These are phyloP conservation scores for Yamadazyma oceani DNA, from an alignment of 1,139 yeast species.

Conservation along the genomic window DNA sequence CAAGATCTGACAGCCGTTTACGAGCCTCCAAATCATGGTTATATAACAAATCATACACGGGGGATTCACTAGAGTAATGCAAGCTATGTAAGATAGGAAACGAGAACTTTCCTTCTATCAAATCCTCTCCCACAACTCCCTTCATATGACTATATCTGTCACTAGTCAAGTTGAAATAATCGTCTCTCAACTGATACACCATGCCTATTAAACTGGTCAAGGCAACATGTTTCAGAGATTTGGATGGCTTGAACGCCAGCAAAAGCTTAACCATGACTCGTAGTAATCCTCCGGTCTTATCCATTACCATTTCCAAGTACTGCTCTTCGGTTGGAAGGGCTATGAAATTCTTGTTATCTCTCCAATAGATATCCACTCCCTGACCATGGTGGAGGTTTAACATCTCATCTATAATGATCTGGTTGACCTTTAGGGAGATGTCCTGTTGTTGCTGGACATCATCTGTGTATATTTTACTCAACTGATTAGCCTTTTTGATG, in stretches of 20 bases:
- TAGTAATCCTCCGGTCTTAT: slow-evolving; percentile 88
- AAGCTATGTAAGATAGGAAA: slow-evolving; percentile 74
- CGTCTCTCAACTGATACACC: slow-evolving; percentile 82
- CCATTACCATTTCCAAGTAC: slow-evolving; percentile 77
- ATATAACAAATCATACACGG: slow-evolving; percentile 26
- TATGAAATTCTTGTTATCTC: slow-evolving; percentile 44
- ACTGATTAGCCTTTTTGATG: slow-evolving; percentile 43
- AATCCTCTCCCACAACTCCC: slow-evolving; percentile 78
- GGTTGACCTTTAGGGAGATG: slow-evolving; percentile 16
- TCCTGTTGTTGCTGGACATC: slow-evolving; percentile 10
- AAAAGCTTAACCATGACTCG: slow-evolving; percentile 69
- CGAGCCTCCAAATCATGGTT: slow-evolving; percentile 20
- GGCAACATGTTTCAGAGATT: slow-evolving; percentile 39
- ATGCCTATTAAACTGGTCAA: slow-evolving; percentile 80
- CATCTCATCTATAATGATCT: slow-evolving; percentile 65
- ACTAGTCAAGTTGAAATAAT: slow-evolving; percentile 64
- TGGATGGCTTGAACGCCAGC: slow-evolving; percentile 31
- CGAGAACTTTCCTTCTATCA: slow-evolving; percentile 85
- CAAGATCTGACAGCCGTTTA: slow-evolving; percentile 13
- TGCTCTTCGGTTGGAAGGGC: slow-evolving; percentile 67
- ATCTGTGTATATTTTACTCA: slow-evolving; percentile 18
- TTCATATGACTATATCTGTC: slow-evolving; percentile 58
- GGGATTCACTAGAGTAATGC: slow-evolving; percentile 17
- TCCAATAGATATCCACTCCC: slow-evolving; percentile 85
- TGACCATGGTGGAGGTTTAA: slow-evolving; percentile 83